These are phyloP conservation scores for Clonostachys rhizophaga DNA, from an alignment of 2,329 filamentous ascomycete genomes.

Conservation along the genomic window DNA sequence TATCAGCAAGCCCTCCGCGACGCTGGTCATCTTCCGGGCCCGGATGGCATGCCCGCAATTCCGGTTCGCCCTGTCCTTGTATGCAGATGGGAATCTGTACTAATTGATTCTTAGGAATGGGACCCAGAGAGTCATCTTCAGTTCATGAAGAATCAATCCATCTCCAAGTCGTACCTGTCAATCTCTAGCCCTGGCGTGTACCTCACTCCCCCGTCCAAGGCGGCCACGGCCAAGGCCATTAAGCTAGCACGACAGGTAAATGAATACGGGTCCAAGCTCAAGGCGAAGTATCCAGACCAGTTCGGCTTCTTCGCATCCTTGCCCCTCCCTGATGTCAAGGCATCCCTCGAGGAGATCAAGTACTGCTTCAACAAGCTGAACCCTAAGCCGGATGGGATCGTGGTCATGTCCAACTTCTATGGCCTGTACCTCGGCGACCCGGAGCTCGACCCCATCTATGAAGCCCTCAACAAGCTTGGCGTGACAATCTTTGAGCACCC, in stretches of 20 bases:
- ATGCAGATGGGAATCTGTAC: background rate
- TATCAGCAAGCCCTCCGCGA: slow-evolving; percentile 11
- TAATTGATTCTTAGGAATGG: slow-evolving; percentile 3
- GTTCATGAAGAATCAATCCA: slow-evolving; percentile 11
- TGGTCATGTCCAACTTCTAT: slow-evolving; percentile 45
- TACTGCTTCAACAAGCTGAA: slow-evolving; percentile 29
- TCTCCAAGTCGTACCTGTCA: slow-evolving; percentile 11
- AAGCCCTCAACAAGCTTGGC: slow-evolving; percentile 36
- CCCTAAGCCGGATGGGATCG: slow-evolving; percentile 39
- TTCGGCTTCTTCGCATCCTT: slow-evolving; percentile 49
- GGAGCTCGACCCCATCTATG: slow-evolving; percentile 37
- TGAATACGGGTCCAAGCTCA: slow-evolving; percentile 10
- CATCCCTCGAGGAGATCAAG: slow-evolving; percentile 40
- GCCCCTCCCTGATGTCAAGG: slow-evolving; percentile 43
- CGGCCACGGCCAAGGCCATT: slow-evolving; percentile 8
- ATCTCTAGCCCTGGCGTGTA: slow-evolving; percentile 12
- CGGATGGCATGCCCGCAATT: slow-evolving; percentile 15
- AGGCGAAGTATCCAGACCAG: slow-evolving; percentile 5
- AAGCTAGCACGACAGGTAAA: slow-evolving; percentile 11
- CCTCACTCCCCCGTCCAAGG: slow-evolving; percentile 10
- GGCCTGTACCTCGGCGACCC: slow-evolving; percentile 46
- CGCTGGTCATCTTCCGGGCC: slow-evolving; percentile 12
- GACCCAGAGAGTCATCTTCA: slow-evolving; percentile 6
- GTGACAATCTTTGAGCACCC: slow-evolving; percentile 51
- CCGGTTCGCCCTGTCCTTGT: slow-evolving; percentile 7